Evolutionary conservation across 208 protist genomes (phyloP).

Genomic region (Wallacemonas sp.): DNA sequence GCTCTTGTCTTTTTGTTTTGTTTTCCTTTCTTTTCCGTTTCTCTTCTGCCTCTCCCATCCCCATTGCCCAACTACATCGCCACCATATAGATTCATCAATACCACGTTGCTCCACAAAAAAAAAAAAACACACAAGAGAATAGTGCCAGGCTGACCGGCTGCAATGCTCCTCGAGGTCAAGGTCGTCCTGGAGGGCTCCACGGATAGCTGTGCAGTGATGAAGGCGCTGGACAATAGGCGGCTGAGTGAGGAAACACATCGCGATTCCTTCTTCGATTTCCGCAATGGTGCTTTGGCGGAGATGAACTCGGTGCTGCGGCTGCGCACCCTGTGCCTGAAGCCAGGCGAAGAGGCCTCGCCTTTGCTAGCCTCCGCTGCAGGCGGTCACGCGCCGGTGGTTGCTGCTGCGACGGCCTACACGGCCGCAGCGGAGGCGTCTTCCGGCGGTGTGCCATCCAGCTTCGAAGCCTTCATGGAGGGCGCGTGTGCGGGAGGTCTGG

Average conservation of each 20-base stretch:
- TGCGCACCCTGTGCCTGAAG: slow-evolving; percentile 57
- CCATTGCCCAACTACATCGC: too few relatives aligned
- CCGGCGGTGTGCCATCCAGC: neutral
- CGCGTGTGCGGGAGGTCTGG: neutral
- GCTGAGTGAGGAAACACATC: slow-evolving; percentile 50
- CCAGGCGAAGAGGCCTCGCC: neutral
- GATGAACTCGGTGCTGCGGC: slow-evolving; percentile 44
- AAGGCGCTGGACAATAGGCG: slow-evolving; percentile 26
- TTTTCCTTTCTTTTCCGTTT: neutral
- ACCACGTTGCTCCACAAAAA: neutral
- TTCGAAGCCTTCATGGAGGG: slow-evolving; percentile 1
- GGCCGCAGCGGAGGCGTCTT: neutral
- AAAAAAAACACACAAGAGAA: slow-evolving; percentile 4
- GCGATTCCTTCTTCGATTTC: slow-evolving; percentile 82
- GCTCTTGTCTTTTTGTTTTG: neutral
- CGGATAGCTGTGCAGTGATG: slow-evolving; percentile 36
- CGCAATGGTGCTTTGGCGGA: slow-evolving; percentile 30
- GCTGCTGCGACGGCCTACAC: neutral
- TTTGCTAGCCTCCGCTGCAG: neutral
- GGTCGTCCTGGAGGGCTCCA: slow-evolving; percentile 41
- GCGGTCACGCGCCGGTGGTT: neutral
- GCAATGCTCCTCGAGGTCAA: slow-evolving; percentile 74
- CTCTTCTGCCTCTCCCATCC: neutral
- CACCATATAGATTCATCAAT: too few relatives aligned
- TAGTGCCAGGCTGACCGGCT: neutral